Conservation (phyloP, 1,284 basidiomycete genomes). For the Thecaphora frezii region DNA sequence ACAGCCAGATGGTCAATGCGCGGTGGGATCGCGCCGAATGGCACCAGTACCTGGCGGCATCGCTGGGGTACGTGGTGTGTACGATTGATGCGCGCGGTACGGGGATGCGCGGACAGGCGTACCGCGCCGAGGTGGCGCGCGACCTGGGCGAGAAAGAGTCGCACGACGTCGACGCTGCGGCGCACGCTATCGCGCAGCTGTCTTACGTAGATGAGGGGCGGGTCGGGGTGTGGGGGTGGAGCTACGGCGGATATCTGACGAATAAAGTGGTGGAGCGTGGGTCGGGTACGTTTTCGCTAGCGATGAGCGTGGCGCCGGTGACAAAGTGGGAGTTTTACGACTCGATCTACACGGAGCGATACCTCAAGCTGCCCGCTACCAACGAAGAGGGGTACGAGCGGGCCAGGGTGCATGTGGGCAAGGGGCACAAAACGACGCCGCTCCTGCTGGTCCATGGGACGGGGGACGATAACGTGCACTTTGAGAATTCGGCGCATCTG, state of each 20-base stretch:
- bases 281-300: constrained; percentile 80
- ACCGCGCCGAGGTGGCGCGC: constrained; percentile 80
- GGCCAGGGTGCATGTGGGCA: constrained; percentile 79
- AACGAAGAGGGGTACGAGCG: constrained; percentile 83
- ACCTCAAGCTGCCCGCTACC: constrained; percentile 79
- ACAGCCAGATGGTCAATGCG: constrained; percentile 64
- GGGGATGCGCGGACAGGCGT: constrained; percentile 78
- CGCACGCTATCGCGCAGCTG: constrained; percentile 62
- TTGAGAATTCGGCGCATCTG: constrained; percentile 82
- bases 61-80: constrained; percentile 81
- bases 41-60: constrained; percentile 81
- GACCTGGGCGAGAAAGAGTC: constrained; percentile 85
- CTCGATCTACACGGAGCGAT: constrained; percentile 93
- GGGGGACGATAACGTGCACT: constrained; percentile 66
- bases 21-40: constrained; percentile 62
- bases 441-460: constrained; percentile 83
- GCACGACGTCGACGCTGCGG: constrained; percentile 81
- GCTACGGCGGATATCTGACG: constrained; percentile 49
- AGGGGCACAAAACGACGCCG: constrained; percentile 76
- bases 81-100: constrained; percentile 91
- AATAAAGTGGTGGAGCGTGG: constrained; percentile 63
- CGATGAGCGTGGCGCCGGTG: constrained; percentile 76
- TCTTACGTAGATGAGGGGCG: constrained; percentile 76
- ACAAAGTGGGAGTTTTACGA: constrained; percentile 63
- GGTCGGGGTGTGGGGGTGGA: constrained; percentile 70